phyloP scores from a whole-genome alignment of 164 flowering plant genomes.

The Brasenia schreberi region DNA sequence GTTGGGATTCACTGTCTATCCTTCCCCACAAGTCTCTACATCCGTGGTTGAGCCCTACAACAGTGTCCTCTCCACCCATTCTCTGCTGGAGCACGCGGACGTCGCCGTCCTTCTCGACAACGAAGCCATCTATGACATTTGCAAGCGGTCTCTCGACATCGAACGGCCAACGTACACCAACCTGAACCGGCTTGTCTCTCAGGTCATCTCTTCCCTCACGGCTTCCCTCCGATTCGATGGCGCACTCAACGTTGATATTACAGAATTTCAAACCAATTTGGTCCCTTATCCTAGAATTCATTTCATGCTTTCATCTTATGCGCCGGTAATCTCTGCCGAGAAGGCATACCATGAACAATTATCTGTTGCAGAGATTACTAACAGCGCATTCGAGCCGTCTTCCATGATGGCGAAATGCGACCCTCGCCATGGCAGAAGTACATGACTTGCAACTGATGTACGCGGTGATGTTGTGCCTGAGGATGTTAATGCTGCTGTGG shows the following conservation, averaged over 20 bases:
- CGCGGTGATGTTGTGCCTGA: slow-evolving; percentile 19
- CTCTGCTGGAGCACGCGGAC: slow-evolving; percentile 72
- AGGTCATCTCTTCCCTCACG: slow-evolving; percentile 60
- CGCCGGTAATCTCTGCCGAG: slow-evolving; percentile 40
- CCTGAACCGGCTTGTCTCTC: slow-evolving; percentile 22
- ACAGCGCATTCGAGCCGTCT: slow-evolving; percentile 22
- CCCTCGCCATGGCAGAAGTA: slow-evolving; percentile 5
- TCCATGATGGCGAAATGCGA: too few relatives aligned
- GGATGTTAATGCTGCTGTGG: neutral
- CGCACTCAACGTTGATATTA: slow-evolving; percentile 54
- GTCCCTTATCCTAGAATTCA: slow-evolving; percentile 14
- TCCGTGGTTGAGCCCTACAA: slow-evolving; percentile 59
- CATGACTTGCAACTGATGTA: slow-evolving; percentile 65
- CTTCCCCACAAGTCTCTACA: slow-evolving; percentile 57
- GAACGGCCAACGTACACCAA: slow-evolving; percentile 63
- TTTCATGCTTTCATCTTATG: slow-evolving; percentile 64
- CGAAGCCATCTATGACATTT: slow-evolving; percentile 19
- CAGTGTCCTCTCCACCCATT: slow-evolving; percentile 33
- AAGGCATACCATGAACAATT: slow-evolving; percentile 6
- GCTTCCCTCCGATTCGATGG: slow-evolving; percentile 64
- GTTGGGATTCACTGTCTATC: slow-evolving; percentile 7
- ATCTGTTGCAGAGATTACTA: slow-evolving; percentile 59
- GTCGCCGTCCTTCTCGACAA: slow-evolving; percentile 10
- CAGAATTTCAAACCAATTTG: slow-evolving; percentile 52
- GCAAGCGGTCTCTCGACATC: slow-evolving; percentile 68